Percentiles rank a stretch among this genome's conserved stretches.
Evolutionary conservation across 441 rosid genomes (phyloP).

Genomic region (Erodium texanum): DNA sequence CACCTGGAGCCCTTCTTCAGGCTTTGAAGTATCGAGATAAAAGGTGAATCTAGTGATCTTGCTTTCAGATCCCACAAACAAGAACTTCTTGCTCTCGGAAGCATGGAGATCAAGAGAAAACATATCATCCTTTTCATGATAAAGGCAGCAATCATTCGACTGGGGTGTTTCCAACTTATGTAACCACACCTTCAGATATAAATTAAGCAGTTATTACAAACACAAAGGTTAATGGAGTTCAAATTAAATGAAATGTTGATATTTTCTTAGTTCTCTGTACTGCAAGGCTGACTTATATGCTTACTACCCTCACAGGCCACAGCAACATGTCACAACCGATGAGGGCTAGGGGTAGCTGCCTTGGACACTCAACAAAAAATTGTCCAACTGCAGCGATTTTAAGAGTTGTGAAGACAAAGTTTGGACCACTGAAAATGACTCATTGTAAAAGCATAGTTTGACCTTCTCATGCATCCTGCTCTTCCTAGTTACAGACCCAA

Average conservation of each 20-base stretch:
- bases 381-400: neutral
- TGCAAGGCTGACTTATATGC: neutral
- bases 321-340: neutral
- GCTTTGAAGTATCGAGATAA: conserved; percentile 54
- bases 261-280: neutral
- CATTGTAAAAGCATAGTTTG: neutral
- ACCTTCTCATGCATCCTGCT: neutral
- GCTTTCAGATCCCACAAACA: conserved; percentile 69
- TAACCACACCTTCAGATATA: conserved; percentile 62
- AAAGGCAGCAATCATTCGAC: conserved; percentile 56
- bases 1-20: conserved; percentile 59
- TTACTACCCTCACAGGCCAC: neutral
- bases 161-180: conserved; percentile 77
- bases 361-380: neutral
- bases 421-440: neutral
- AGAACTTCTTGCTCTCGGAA: conserved; percentile 61
- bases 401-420: neutral
- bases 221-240: neutral
- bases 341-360: neutral
- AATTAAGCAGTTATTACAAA: conserved; percentile 12
- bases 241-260: neutral
- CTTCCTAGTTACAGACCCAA: neutral
- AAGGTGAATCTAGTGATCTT: conserved; percentile 56
- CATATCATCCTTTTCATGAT: conserved; percentile 82
- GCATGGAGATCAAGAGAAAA: conserved; percentile 57